These are phyloP conservation scores for Phragmites australis DNA, from an alignment of 176 grass and related monocot genomes.

Conservation along the genomic window DNA sequence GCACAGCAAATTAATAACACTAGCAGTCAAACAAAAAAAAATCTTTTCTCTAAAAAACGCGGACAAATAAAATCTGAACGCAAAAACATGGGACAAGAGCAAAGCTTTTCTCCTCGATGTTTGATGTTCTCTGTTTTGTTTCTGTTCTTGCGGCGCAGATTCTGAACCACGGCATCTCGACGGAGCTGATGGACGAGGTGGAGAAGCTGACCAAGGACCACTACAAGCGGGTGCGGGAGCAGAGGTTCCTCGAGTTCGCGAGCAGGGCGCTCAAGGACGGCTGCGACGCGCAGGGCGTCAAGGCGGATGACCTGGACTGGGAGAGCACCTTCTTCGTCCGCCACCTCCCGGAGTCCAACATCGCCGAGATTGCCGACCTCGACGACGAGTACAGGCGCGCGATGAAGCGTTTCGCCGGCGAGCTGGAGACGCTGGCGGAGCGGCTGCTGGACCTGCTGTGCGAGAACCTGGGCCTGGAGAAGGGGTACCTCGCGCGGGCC, in stretches of 20 bases:
- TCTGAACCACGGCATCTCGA: slow-evolving; percentile 75
- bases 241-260: slow-evolving; percentile 80
- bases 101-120: too few species aligned
- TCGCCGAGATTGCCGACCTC: slow-evolving; percentile 50
- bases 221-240: slow-evolving; percentile 64
- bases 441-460: slow-evolving; percentile 63
- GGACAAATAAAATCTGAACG: background rate
- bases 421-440: slow-evolving; percentile 69
- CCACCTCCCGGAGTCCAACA: slow-evolving; percentile 71
- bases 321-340: slow-evolving; percentile 70
- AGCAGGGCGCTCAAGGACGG: slow-evolving; percentile 42
- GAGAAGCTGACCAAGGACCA: slow-evolving; percentile 86
- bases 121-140: background rate
- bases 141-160: slow-evolving; percentile 23
- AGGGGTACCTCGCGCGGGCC: slow-evolving; percentile 54
- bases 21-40: too few species aligned
- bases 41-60: too few species aligned
- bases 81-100: background rate
- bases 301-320: slow-evolving; percentile 65
- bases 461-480: slow-evolving; percentile 66
- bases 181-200: slow-evolving; percentile 84
- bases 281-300: slow-evolving; percentile 4
- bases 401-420: slow-evolving; percentile 68
- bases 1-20: background rate
- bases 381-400: slow-evolving; percentile 50